Evolutionary conservation across 352 stramenopile genomes (phyloP).

Genomic region (Lagenidium giganteum): DNA sequence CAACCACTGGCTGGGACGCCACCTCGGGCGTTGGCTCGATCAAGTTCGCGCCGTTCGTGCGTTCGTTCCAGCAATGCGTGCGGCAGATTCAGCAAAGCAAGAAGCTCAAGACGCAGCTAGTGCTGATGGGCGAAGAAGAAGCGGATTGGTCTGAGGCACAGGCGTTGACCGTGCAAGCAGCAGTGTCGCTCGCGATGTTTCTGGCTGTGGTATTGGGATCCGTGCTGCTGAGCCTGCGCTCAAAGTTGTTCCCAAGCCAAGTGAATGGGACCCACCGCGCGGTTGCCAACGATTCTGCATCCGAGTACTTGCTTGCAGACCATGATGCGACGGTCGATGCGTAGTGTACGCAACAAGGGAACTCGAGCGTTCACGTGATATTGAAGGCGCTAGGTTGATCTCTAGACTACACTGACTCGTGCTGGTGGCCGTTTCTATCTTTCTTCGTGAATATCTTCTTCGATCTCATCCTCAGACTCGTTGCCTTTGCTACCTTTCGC

Average conservation of each 20-base stretch:
- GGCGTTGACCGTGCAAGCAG: too few relatives aligned
- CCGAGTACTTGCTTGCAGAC: constrained; percentile 44
- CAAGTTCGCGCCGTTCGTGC: constrained; percentile 30
- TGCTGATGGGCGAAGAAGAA: too few relatives aligned
- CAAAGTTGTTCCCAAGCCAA: constrained; percentile 26
- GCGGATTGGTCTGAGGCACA: too few relatives aligned
- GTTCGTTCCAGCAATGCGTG: constrained; percentile 39
- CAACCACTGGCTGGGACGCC: constrained; percentile 60
- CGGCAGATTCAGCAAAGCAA: constrained; percentile 11
- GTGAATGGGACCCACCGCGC: too few relatives aligned
- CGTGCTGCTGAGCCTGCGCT: constrained; percentile 20
- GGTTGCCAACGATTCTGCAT: constrained; percentile 32
- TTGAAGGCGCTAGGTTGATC: too few relatives aligned
- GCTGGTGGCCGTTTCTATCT: too few relatives aligned
- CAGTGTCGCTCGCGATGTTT: constrained; percentile 1
- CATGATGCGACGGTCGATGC: constrained; percentile 6
- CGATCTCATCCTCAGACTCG: constrained; percentile 45
- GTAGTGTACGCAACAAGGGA: neutral
- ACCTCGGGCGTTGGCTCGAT: constrained; percentile 60
- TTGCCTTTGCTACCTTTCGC: constrained; percentile 23
- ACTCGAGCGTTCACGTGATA: too few relatives aligned
- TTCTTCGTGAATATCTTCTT: constrained; percentile 33
- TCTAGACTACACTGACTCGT: too few relatives aligned
- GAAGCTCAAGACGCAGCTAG: too few relatives aligned
- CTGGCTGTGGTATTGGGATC: constrained; percentile 2